Evolutionary conservation across 768 basidiomycete species (phyloP).

Genomic region (Myochromella boudieri): DNA sequence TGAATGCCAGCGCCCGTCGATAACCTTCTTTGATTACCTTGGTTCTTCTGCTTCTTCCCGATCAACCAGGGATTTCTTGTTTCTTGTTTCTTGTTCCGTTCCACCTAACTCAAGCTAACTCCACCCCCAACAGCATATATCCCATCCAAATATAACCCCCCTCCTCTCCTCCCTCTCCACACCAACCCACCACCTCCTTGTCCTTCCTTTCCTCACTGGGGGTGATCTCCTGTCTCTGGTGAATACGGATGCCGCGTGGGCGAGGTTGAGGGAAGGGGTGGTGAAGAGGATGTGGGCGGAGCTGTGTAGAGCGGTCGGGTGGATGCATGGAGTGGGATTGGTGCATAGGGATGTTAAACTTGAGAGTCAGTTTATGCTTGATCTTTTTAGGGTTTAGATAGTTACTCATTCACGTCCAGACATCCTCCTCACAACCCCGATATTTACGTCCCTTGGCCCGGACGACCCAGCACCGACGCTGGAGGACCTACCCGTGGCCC

Average conservation of each 20-base stretch:
- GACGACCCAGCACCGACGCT: slow-evolving; percentile 26
- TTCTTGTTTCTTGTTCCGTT: too few species aligned
- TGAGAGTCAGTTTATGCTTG: slow-evolving; percentile 51
- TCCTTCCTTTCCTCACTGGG: slow-evolving; percentile 73
- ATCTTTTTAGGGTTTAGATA: neutral
- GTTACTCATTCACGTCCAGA: slow-evolving; percentile 40
- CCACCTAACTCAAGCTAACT: neutral
- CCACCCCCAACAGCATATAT: slow-evolving; percentile 54
- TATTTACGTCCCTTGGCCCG: slow-evolving; percentile 26
- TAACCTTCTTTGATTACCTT: too few species aligned
- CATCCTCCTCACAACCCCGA: slow-evolving; percentile 64
- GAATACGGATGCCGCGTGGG: slow-evolving; percentile 51
- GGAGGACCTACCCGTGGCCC: slow-evolving; percentile 34
- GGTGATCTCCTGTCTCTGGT: slow-evolving; percentile 83
- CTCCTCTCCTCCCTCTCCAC: slow-evolving; percentile 73
- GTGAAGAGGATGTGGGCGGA: slow-evolving; percentile 74
- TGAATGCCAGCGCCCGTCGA: too few species aligned
- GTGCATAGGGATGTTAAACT: slow-evolving; percentile 93
- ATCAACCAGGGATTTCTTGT: too few species aligned
- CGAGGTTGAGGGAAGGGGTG: slow-evolving; percentile 40
- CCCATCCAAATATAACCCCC: slow-evolving; percentile 77
- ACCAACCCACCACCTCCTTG: slow-evolving; percentile 70
- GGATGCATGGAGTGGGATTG: slow-evolving; percentile 84
- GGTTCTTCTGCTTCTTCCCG: too few species aligned
- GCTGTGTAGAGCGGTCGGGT: slow-evolving; percentile 74